phyloP scores from a whole-genome alignment of 1,284 basidiomycete genomes.

The Omphalotus olearius region DNA sequence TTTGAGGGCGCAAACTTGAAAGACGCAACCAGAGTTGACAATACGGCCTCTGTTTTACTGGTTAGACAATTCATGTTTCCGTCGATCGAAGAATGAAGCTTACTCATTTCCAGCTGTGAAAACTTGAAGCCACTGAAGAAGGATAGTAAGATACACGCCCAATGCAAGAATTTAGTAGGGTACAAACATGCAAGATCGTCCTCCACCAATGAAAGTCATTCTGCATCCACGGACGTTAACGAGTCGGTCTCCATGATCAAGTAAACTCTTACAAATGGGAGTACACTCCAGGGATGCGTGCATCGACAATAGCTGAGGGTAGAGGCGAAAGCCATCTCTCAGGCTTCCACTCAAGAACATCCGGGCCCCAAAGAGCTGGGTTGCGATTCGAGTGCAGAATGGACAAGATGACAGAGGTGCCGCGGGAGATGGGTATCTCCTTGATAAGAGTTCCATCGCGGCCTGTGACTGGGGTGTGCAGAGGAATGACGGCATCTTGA shows the following conservation, averaged over 20 bases:
- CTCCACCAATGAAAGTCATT: conserved; percentile 29
- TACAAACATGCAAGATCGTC: conserved; percentile 25
- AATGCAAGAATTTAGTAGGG: not conserved
- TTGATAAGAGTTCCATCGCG: conserved; percentile 23
- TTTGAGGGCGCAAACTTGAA: conserved; percentile 18
- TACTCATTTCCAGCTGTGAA: conserved; percentile 10
- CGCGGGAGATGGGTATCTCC: conserved; percentile 21
- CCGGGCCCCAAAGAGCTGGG: conserved; percentile 28
- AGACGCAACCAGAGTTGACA: conserved; percentile 16
- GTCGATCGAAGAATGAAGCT: not conserved
- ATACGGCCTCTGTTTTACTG: not conserved
- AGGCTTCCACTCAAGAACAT: conserved; percentile 31
- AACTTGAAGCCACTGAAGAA: conserved; percentile 9
- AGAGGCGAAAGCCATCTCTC: conserved; percentile 29
- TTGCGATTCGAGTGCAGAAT: conserved; percentile 26
- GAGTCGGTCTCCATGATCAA: not conserved
- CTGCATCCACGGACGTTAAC: conserved; percentile 12
- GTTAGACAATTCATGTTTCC: not conserved
- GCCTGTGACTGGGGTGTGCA: conserved; percentile 20
- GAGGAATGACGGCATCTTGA: conserved; percentile 19
- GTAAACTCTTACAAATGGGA: conserved; percentile 11
- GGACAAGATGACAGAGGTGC: conserved; percentile 23
- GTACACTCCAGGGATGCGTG: conserved; percentile 12
- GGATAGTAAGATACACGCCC: not conserved
- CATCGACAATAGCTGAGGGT: conserved; percentile 16